Evolutionary conservation across 192 early-diverging fungal genomes (phyloP).

Genomic region (Phlyctochytrium arcticum): DNA sequence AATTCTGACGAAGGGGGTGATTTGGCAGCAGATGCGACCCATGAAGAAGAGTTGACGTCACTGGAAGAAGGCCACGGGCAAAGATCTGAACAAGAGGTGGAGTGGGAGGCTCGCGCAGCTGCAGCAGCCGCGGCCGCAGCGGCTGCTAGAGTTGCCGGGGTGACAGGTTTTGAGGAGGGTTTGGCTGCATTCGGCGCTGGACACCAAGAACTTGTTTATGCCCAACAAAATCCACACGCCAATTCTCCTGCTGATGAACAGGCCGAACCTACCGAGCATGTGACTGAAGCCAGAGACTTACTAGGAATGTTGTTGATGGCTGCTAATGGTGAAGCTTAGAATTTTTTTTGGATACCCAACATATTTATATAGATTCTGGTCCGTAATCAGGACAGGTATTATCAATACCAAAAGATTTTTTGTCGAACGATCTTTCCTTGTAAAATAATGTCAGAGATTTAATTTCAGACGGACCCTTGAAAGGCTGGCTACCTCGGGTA

Average conservation of each 20-base stretch:
- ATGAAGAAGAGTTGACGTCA: neutral
- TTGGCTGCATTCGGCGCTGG: neutral
- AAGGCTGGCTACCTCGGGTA: too few species aligned
- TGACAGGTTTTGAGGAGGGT: neutral
- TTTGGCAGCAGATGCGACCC: neutral
- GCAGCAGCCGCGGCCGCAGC: neutral
- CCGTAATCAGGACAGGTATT: too few species aligned
- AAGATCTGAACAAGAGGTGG: neutral
- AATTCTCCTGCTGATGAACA: slow-evolving; percentile 1
- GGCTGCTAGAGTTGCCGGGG: neutral
- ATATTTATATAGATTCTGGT: too few species aligned
- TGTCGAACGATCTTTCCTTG: too few species aligned
- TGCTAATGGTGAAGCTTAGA: slow-evolving; percentile 7
- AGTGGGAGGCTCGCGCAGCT: slow-evolving; percentile 2
- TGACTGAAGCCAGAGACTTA: slow-evolving; percentile 1
- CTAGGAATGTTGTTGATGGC: slow-evolving; percentile 15
- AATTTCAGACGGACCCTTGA: too few species aligned
- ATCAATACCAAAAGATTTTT: too few species aligned
- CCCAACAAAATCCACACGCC: neutral
- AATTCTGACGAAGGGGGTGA: neutral
- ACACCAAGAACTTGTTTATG: neutral
- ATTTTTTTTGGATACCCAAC: too few species aligned
- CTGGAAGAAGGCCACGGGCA: neutral
- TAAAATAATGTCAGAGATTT: too few species aligned
- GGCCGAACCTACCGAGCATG: neutral